Conservation (phyloP, 495 filamentous ascomycete genomes). For the Hyaloscypha hepaticicola region DNA sequence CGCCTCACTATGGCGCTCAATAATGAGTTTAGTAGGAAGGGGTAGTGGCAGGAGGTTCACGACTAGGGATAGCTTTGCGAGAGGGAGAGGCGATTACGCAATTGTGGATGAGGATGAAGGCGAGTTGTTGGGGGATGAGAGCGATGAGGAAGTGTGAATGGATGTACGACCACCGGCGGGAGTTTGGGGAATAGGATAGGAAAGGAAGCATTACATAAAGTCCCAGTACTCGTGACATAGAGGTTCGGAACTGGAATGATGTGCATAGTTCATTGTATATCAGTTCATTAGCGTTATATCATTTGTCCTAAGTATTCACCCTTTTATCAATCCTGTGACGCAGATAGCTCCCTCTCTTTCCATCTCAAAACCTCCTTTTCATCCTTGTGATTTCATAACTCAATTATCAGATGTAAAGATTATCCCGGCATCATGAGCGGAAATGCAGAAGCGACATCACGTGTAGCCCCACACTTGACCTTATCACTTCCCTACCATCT, state of each 20-base stretch:
- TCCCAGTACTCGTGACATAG: background rate
- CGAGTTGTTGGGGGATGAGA: conserved; percentile 86
- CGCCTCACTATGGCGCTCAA: conserved; percentile 64
- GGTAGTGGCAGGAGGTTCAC: conserved; percentile 65
- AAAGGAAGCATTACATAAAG: background rate
- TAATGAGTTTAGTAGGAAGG: conserved; percentile 48
- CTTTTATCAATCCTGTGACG: background rate
- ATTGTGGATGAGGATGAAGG: conserved; percentile 91
- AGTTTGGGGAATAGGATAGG: background rate
- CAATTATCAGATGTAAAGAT: background rate
- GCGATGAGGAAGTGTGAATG: conserved; percentile 73
- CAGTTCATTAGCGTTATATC: background rate
- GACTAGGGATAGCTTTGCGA: conserved; percentile 79
- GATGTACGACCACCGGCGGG: background rate
- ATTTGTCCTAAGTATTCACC: too few relatives aligned
- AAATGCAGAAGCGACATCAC: background rate
- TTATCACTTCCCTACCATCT: background rate
- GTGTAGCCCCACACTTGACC: background rate
- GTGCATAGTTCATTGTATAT: background rate
- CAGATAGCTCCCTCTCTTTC: background rate
- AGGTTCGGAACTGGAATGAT: background rate
- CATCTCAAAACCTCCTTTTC: background rate
- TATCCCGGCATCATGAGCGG: background rate
- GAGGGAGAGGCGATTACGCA: conserved; percentile 79
- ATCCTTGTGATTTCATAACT: background rate